Percentiles rank a stretch among this genome's conserved stretches.
Evolutionary conservation across 352 stramenopile genomes (phyloP).

Genomic region (Peronospora farinosa): DNA sequence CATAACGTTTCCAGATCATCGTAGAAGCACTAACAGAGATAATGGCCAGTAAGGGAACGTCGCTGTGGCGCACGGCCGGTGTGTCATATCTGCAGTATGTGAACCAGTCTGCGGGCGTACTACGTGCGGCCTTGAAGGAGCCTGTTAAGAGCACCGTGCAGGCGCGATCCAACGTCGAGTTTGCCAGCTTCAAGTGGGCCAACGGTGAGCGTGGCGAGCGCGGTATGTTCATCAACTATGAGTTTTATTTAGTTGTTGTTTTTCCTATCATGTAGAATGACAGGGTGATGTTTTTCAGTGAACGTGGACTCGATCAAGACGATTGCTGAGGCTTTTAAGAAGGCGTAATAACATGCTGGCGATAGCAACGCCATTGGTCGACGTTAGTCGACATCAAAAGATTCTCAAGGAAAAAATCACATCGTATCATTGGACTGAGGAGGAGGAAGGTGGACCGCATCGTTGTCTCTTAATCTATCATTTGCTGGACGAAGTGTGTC

Average conservation of each 20-base stretch:
- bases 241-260: background rate
- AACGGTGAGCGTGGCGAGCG: slow-evolving; percentile 74
- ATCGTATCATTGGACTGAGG: slow-evolving; percentile 16
- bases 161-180: slow-evolving; percentile 68
- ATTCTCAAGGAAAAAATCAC: slow-evolving; percentile 16
- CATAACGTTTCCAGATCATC: background rate
- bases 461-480: background rate
- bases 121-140: slow-evolving; percentile 78
- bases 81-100: slow-evolving; percentile 87
- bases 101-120: slow-evolving; percentile 73
- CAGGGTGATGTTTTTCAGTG: slow-evolving; percentile 22
- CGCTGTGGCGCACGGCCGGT: slow-evolving; percentile 80
- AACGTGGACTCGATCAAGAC: slow-evolving; percentile 80
- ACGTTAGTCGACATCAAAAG: background rate
- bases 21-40: slow-evolving; percentile 12
- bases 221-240: slow-evolving; percentile 31
- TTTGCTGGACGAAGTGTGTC: background rate
- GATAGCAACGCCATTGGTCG: slow-evolving; percentile 11
- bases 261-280: background rate
- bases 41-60: slow-evolving; percentile 77
- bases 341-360: slow-evolving; percentile 38
- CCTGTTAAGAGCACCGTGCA: slow-evolving; percentile 81
- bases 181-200: slow-evolving; percentile 82
- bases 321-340: slow-evolving; percentile 71
- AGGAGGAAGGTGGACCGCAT: background rate